A percentile compares a stretch with the other conserved stretches of the same genome.
Evolutionary conservation across 371 early-diverging fungal genomes (phyloP).

Genomic region (Blakeslea trispora): DNA sequence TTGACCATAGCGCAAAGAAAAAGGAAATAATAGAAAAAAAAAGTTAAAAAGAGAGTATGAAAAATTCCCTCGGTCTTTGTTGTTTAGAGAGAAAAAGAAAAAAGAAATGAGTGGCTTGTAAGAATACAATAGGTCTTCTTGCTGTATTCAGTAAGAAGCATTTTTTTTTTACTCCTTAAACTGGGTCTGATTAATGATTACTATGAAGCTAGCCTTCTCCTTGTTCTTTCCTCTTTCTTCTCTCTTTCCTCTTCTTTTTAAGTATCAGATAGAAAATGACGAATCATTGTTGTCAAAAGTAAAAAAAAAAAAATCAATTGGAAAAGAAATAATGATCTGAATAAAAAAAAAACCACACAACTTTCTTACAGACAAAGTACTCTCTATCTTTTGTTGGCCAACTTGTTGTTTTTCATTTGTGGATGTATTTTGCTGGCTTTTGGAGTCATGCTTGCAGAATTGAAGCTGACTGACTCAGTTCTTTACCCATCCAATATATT

Average conservation of each 20-base stretch:
- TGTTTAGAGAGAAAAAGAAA: not conserved
- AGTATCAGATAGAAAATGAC: conserved; percentile 20
- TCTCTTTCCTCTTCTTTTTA: conserved; percentile 1
- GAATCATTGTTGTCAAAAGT: conserved; percentile 46
- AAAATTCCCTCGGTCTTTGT: not conserved
- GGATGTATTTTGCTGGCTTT: conserved; percentile 37
- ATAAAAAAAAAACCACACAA: too few species aligned
- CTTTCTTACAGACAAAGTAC: conserved; percentile 37
- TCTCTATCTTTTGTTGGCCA: conserved; percentile 33
- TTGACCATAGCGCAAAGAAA: conserved; percentile 10
- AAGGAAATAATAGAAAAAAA: not conserved
- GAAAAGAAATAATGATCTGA: not conserved
- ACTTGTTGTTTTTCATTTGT: conserved; percentile 37
- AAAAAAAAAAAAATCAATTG: not conserved
- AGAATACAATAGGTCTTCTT: not conserved
- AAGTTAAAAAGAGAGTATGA: not conserved
- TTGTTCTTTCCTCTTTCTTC: conserved; percentile 1
- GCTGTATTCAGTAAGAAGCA: not conserved
- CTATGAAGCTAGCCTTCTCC: not conserved
- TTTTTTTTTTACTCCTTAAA: not conserved
- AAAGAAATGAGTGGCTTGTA: not conserved
- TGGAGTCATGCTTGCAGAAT: conserved; percentile 38
- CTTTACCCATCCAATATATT: conserved; percentile 43
- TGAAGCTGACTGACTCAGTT: conserved; percentile 29
- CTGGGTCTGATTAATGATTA: not conserved